These are phyloP conservation scores for Gastrolobium villosum DNA, from an alignment of 306 rosid genomes.

Conservation along the genomic window DNA sequence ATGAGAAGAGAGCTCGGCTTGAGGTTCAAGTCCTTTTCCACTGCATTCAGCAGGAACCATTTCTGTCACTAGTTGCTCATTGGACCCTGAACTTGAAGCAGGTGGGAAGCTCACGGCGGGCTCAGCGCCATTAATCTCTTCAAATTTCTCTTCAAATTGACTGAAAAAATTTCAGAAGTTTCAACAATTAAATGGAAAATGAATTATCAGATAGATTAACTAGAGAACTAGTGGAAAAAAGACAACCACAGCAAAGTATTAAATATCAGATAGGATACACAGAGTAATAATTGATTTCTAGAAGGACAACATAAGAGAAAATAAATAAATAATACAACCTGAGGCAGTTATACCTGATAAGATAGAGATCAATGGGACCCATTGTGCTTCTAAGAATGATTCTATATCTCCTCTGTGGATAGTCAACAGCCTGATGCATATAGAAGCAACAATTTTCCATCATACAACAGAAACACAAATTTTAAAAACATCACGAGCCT, in stretches of 20 bases:
- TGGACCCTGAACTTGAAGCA: conserved; percentile 88
- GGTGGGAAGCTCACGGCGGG: conserved; percentile 72
- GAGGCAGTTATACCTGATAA: conserved; percentile 78
- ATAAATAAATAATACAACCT: conserved; percentile 32
- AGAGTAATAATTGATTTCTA: conserved; percentile 41
- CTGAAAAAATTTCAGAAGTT: conserved; percentile 55
- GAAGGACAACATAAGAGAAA: background rate
- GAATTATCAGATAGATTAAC: conserved; percentile 26
- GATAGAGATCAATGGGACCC: conserved; percentile 99
- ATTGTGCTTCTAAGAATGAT: conserved; percentile 96
- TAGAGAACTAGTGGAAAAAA: conserved; percentile 12
- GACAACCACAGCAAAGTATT: conserved; percentile 13
- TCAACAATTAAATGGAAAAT: conserved; percentile 32
- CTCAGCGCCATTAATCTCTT: conserved; percentile 75
- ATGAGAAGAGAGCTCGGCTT: conserved; percentile 66
- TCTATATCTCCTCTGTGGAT: conserved; percentile 92
- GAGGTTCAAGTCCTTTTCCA: conserved; percentile 67
- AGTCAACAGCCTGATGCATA: conserved; percentile 83
- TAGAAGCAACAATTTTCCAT: conserved; percentile 51
- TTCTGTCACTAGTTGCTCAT: conserved; percentile 68
- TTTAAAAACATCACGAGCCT: conserved; percentile 42
- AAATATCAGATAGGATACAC: conserved; percentile 27
- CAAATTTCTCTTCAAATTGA: conserved; percentile 98
- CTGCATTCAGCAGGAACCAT: conserved; percentile 60
- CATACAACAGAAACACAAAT: conserved; percentile 47